Base-by-base conservation (phyloP, 495 filamentous ascomycete species). In the Xylaria longipes region DNA sequence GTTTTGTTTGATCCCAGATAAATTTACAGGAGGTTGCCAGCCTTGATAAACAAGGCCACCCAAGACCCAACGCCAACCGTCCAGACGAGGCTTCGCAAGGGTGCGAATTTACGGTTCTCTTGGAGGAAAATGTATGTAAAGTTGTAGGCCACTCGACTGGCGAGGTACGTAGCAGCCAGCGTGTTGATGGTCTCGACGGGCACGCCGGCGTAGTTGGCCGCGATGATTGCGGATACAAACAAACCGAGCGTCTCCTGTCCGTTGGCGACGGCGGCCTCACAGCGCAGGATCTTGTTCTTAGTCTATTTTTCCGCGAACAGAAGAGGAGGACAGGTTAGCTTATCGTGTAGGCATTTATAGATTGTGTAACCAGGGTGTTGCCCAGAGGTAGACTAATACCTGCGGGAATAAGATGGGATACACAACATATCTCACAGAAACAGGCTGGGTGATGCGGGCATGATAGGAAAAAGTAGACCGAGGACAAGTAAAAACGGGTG, bases 231-330 rank as follows among this genome's bases (percentile, higher is more conserved):
- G 5, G 81, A 80, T 0, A 84, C 81, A 71, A 81, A 87, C 54
- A 86, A 71, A 27, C 73, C 76, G 22, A 87, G 62, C 25, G 82
- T 84, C 77, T 87, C 85, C 63, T 81, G 79, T 68, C 77, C 82
- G 75, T 87, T 87, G 57, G 72, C 61, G 33, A 74, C 39, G 9
- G 85, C 85, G 1, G 80, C 78, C 56, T 83, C 81, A 68, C 80
- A 84, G 41, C 84, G 81, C 25, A 74, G 11, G 77, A 89, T 84
- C 68, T 78, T 79, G 22, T 52, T 45, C 41, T 70, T 67, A 33
- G 31, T 68, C 71, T 73, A 39, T 52, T 64, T 64, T 37, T 43
- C 45, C 57, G 29, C 31, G n/a, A 50, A 54, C 12, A 68, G 17
- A 60, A 41, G 20, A 35, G 31, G 39, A 22, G 57, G 15, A 27